Base-by-base conservation (phyloP, 495 filamentous ascomycete genomes). In the Podospora didyma region DNA sequence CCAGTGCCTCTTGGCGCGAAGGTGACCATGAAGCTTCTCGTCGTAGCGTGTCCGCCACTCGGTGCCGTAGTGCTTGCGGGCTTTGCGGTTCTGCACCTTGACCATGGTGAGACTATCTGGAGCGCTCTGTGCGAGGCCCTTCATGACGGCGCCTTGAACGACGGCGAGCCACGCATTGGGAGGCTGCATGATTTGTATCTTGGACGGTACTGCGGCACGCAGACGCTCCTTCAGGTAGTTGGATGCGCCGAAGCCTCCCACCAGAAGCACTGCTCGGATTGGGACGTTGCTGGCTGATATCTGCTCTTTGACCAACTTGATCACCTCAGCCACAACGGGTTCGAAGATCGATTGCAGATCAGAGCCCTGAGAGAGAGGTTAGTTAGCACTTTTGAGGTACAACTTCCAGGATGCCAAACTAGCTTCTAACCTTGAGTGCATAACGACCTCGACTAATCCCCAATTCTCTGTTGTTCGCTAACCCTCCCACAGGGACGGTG, bases 171-270 rank as follows among this genome's bases (percentile, higher is more conserved):
- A 87, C 53, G 82, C 79, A 67, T 87, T 77, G 39, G 75, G 71
- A 0, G 86, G 86, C 54, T 87, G 83, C 64, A 88, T 73, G 20
- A 88, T 72, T 41, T 77, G 70, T 11, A 85, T 70, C 0, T 62
- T 52, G 9, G 51, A 34, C 24, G 45, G 49, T 20, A 74, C 63
- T 17, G 75, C 67, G 16, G 70, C 66, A 6, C 65, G 71, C 49
- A 90, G 66, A 0, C 81, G 73, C 59, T 78, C 77, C 56, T 79
- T 82, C 49, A 89, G 76, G 65, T 88, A 89, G 58, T 79, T 81
- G 20, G 80, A 86, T 37, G 80, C 76, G n/a, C 87, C 87, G 56
- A 89, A 86, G 0, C 87, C 87, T 3, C 87, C 86, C 16, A 89
- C 87, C 0, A 89, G 76, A n/a, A 89, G 71, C 31, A 89, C 83